Conservation (phyloP, 225 moss, liverwort and hornwort species). For the Pseudoscleropodium purum region DNA sequence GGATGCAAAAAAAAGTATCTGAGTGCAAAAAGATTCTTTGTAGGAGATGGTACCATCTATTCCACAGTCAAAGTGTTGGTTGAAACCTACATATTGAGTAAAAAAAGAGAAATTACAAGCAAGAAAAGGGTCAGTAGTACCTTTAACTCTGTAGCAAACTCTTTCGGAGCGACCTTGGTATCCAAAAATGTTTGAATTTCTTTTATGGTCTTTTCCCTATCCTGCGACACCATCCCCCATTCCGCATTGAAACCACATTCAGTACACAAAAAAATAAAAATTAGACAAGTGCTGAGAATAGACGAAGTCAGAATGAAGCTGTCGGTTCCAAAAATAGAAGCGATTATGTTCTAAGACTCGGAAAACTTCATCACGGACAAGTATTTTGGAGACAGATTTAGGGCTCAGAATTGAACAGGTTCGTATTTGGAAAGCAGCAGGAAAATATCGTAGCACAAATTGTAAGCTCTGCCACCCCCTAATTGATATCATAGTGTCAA, state of each 20-base stretch:
- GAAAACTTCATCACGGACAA: background rate
- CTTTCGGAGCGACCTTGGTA: constrained; percentile 83
- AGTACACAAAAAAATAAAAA: background rate
- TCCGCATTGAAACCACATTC: background rate
- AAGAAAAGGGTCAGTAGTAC: constrained; percentile 11
- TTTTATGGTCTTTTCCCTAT: constrained; percentile 60
- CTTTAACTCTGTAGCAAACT: constrained; percentile 70
- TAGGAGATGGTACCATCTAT: background rate
- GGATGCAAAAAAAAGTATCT: no score
- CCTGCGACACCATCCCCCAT: constrained; percentile 25
- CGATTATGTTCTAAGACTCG: background rate
- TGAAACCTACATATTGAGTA: background rate
- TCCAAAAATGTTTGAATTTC: constrained; percentile 64
- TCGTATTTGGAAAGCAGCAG: background rate
- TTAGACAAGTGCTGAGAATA: background rate
- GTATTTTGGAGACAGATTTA: background rate
- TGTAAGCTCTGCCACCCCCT: background rate
- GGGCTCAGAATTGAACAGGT: background rate
- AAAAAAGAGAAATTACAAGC: background rate
- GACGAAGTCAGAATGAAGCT: background rate
- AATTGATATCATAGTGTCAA: background rate
- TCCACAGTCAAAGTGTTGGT: background rate
- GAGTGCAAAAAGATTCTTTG: background rate
- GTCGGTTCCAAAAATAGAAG: background rate
- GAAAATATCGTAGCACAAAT: background rate